These are phyloP conservation scores for Termitomyces sp. DNA, from an alignment of 768 basidiomycete species.

Conservation along the genomic window DNA sequence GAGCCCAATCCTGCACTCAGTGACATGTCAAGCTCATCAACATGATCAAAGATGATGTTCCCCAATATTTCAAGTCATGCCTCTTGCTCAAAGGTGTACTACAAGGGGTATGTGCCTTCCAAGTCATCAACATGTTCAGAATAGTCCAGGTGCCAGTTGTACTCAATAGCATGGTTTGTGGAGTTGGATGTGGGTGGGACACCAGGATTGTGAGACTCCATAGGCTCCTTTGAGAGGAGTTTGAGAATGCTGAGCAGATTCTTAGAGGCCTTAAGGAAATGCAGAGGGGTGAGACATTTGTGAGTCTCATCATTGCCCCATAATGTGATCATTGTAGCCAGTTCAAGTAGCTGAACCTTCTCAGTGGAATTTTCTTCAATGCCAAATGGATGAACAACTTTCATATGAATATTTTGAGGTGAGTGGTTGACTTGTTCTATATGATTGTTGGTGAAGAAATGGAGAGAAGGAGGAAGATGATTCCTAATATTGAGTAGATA, in stretches of 20 bases:
- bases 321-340: not conserved
- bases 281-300: too few relatives aligned
- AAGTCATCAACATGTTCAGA: constrained; percentile 7
- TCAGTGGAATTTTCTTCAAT: not conserved
- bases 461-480: not conserved
- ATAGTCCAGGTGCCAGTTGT: constrained; percentile 1
- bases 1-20: too few relatives aligned
- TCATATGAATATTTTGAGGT: not conserved
- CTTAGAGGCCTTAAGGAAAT: not conserved
- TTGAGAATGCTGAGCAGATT: too few relatives aligned
- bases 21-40: too few relatives aligned
- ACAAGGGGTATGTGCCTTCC: constrained; percentile 1
- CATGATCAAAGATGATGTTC: too few relatives aligned
- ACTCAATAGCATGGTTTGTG: not conserved
- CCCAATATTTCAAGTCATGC: too few relatives aligned
- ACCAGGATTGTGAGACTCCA: too few relatives aligned
- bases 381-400: not conserved
- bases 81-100: constrained; percentile 9
- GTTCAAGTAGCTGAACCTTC: not conserved
- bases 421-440: not conserved
- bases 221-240: too few relatives aligned
- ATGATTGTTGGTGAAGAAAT: not conserved
- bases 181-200: not conserved
- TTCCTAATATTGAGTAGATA: not conserved
- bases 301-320: constrained; percentile 4